These are phyloP conservation scores for Ophiosphaerella korrae DNA, from an alignment of 2,329 filamentous ascomycete species.

Conservation along the genomic window DNA sequence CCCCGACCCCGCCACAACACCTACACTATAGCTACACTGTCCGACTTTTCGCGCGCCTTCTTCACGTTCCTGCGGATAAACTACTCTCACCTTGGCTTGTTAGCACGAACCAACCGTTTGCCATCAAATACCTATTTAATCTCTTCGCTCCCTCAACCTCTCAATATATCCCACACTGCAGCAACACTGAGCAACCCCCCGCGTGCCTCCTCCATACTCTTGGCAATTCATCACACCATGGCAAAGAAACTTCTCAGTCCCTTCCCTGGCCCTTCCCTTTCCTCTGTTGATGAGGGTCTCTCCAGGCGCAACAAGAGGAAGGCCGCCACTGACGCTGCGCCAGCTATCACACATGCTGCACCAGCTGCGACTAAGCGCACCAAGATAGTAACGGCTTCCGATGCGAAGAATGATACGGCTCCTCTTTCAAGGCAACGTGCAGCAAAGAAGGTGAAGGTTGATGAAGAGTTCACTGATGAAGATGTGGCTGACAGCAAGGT, in stretches of 20 bases:
- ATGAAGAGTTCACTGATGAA: slow-evolving; percentile 17
- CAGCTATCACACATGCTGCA: slow-evolving; percentile 6
- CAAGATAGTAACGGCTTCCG: slow-evolving; percentile 8
- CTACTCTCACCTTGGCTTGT: slow-evolving; percentile 10
- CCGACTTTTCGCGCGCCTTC: too few relatives aligned
- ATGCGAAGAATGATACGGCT: slow-evolving; percentile 10
- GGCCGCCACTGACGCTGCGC: slow-evolving; percentile 6
- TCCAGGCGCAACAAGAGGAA: slow-evolving; percentile 4
- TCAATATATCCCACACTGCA: slow-evolving; percentile 3
- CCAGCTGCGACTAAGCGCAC: slow-evolving; percentile 17
- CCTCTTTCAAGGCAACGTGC: slow-evolving; percentile 18
- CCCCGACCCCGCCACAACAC: too few relatives aligned
- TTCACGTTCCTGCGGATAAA: neutral
- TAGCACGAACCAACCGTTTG: neutral
- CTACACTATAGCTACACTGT: too few relatives aligned
- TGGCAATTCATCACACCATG: slow-evolving; percentile 14
- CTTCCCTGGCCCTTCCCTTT: slow-evolving; percentile 31
- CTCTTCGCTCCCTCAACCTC: neutral
- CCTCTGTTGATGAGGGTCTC: slow-evolving; percentile 23
- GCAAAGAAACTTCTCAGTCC: slow-evolving; percentile 16
- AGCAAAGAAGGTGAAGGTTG: slow-evolving; percentile 24
- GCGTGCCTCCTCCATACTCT: neutral
- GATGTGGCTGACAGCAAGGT: slow-evolving; percentile 12
- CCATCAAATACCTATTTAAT: slow-evolving; percentile 1
- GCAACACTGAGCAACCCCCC: neutral